Percentiles rank a stretch among this genome's conserved stretches.
phyloP scores from a whole-genome alignment of 176 grass and related monocot species.

The Avena eriantha region DNA sequence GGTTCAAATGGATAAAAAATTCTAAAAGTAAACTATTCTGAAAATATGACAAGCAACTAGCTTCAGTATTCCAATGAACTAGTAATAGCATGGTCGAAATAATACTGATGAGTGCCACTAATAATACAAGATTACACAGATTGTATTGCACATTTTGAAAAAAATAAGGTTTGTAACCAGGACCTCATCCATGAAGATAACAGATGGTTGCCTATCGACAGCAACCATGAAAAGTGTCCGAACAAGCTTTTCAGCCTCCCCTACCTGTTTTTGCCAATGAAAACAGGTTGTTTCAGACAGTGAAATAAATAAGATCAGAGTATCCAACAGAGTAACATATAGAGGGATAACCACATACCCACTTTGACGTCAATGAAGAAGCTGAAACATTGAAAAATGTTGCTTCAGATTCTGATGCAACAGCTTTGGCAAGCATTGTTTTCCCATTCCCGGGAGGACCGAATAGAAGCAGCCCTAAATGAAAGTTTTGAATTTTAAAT shows the following conservation, averaged over 20 bases:
- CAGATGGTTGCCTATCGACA: constrained; percentile 81
- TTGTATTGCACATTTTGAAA: background rate
- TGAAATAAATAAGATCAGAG: background rate
- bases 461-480: constrained; percentile 77
- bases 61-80: background rate
- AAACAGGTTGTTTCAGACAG: constrained; percentile 15
- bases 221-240: constrained; percentile 94
- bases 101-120: background rate
- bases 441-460: constrained; percentile 96
- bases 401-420: constrained; percentile 98
- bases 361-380: constrained; percentile 96
- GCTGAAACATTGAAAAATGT: constrained; percentile 98
- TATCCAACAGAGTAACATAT: background rate
- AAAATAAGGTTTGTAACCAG: constrained; percentile 17
- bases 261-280: constrained; percentile 70
- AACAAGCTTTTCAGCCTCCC: constrained; percentile 98
- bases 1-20: background rate
- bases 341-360: constrained; percentile 56
- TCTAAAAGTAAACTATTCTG: background rate
- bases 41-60: background rate
- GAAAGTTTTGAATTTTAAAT: constrained; percentile 11
- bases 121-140: background rate
- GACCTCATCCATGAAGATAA: constrained; percentile 99
- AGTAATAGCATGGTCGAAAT: background rate
- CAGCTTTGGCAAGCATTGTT: constrained; percentile 99